Base-by-base conservation (phyloP, 2,329 filamentous ascomycete species). In the Aspergillus piperis region DNA sequence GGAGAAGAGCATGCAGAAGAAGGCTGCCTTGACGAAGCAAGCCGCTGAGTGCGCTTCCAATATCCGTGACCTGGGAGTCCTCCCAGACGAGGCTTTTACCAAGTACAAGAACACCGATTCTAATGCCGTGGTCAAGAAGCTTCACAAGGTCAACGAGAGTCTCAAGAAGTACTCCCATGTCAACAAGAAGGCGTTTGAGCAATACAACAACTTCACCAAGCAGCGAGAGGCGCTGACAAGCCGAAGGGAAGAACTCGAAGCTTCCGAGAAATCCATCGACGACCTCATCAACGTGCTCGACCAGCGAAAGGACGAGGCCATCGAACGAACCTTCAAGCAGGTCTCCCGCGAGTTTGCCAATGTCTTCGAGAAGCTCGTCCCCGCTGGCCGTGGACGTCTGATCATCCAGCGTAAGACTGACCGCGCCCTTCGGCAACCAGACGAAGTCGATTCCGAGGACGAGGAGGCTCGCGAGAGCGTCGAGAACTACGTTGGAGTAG, bases 141-240 rank as follows among this genome's bases (percentile, higher is more conserved):
- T 98, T 23, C 92, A 95, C 78, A 96, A 93, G 71, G 92, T 94
- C 71, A 96, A 96, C 64, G 91, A 96, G 68, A 88, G 90, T 0
- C 83, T 98, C 57, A 98, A 98, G 80, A 96, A 97, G 75, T 98
- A 95, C 80, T 92, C 92, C 58, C 92, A 97, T 71, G 93, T 99
- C 79, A 99, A 99, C 85, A 99, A 98, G 81, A 98, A 99, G 80
- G 95, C 95, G 0, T 96, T 98, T 73, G 96, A 99, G 78, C 95
- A 99, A 76, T 99, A 98, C 81, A 96, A 94, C 80, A 96, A 89
- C 79, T 99, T 98, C 75, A 97, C 94, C 7, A 90, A 88, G 54
- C 92, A 97, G 77, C 90, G 96, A 59, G 93, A 96, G 63, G 89
- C 90, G 21, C 83, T 99, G 17, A 90, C 90, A 53, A 90, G 90